Percentiles rank a stretch among this genome's conserved stretches.
Conservation (phyloP, 441 rosid species). For the Populus tomentosa region DNA sequence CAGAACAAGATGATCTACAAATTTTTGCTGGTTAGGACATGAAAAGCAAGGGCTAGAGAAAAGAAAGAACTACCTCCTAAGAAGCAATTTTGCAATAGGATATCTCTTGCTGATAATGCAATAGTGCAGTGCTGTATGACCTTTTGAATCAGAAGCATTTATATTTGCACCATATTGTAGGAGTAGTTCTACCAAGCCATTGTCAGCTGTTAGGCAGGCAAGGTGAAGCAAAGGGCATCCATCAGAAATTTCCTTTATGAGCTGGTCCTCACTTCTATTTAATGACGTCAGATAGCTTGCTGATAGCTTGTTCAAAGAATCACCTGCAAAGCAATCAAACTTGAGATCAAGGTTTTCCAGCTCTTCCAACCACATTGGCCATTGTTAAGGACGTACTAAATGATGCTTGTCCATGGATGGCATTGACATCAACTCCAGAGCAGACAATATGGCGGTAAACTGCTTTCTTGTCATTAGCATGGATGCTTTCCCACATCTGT, state of each 20-base stretch:
- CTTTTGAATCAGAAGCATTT: constrained; percentile 62
- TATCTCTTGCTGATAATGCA: constrained; percentile 58
- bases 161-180: constrained; percentile 85
- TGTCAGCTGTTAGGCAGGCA: constrained; percentile 80
- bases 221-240: constrained; percentile 89
- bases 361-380: constrained; percentile 39
- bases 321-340: constrained; percentile 39
- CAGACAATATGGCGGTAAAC: constrained; percentile 79
- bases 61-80: constrained; percentile 51
- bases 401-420: constrained; percentile 57
- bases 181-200: constrained; percentile 86
- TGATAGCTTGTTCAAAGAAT: constrained; percentile 38
- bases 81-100: constrained; percentile 74
- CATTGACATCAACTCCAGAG: constrained; percentile 65
- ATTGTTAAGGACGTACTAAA: constrained; percentile 45
- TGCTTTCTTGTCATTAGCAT: constrained; percentile 74
- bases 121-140: constrained; percentile 75
- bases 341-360: constrained; percentile 31
- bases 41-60: constrained; percentile 1
- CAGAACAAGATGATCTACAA: neutral
- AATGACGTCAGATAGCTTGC: constrained; percentile 32
- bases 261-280: constrained; percentile 33
- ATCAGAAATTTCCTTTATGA: constrained; percentile 43
- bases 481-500: constrained; percentile 71
- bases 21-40: neutral